Evolutionary conservation across 2,329 filamentous ascomycete genomes (phyloP).

Genomic region (Ceratocystis colombiana): DNA sequence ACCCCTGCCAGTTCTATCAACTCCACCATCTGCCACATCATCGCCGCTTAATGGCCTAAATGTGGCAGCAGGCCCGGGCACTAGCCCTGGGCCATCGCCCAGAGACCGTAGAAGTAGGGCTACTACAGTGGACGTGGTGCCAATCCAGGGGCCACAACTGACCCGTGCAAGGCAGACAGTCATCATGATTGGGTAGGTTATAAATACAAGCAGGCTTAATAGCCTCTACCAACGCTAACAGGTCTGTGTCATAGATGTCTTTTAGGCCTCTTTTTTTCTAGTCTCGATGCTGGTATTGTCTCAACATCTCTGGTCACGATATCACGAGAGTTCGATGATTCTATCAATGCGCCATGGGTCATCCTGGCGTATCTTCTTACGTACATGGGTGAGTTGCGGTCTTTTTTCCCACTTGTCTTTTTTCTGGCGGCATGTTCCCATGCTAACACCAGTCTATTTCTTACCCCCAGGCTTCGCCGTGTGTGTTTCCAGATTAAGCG

Average conservation of each 20-base stretch:
- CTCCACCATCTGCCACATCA: constrained; percentile 17
- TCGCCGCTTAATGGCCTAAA: constrained; percentile 12
- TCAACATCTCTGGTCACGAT: constrained; percentile 50
- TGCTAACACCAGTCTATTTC: background rate
- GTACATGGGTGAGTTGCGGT: constrained; percentile 40
- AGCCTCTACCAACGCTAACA: constrained; percentile 25
- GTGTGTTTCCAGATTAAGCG: constrained; percentile 48
- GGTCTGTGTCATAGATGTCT: constrained; percentile 31
- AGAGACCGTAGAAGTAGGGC: constrained; percentile 19
- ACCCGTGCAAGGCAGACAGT: constrained; percentile 22
- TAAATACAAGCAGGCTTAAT: too few relatives aligned
- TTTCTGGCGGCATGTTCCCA: background rate
- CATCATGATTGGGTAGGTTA: constrained; percentile 26
- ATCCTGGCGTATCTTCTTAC: constrained; percentile 47
- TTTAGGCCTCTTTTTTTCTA: constrained; percentile 46
- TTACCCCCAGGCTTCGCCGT: constrained; percentile 42
- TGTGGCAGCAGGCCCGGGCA: background rate
- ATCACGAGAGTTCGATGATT: constrained; percentile 43
- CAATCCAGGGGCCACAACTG: constrained; percentile 22
- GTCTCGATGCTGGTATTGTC: constrained; percentile 48
- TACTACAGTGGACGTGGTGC: constrained; percentile 22
- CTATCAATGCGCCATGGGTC: constrained; percentile 45
- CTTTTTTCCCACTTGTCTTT: background rate
- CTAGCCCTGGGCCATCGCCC: constrained; percentile 6
- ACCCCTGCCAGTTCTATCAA: constrained; percentile 7